These are phyloP conservation scores for Amanita phalloides DNA, from an alignment of 768 basidiomycete species.

Conservation along the genomic window DNA sequence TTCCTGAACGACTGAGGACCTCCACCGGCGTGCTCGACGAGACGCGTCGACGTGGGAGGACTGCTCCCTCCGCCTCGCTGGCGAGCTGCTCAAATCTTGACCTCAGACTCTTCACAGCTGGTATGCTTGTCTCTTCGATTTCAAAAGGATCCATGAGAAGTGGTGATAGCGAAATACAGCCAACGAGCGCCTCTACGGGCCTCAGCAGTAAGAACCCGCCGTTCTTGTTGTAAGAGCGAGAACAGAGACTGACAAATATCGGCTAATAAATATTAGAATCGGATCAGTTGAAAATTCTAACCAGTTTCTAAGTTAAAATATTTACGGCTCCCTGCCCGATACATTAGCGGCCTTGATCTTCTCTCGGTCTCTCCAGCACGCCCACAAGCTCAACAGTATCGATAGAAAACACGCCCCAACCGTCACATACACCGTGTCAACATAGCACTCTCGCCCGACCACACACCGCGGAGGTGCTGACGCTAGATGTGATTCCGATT, in stretches of 20 bases:
- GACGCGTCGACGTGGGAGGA: background rate
- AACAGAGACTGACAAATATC: background rate
- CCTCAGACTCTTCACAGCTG: constrained; percentile 58
- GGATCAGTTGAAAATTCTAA: background rate
- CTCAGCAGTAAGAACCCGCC: background rate
- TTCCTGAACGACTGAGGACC: background rate
- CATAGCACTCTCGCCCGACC: constrained; percentile 49
- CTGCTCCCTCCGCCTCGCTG: background rate
- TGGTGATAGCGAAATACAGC: background rate
- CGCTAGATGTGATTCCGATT: constrained; percentile 7
- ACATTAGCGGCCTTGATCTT: constrained; percentile 13
- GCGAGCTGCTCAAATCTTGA: constrained; percentile 62
- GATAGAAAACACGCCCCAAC: constrained; percentile 34
- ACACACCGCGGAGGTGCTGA: constrained; percentile 32
- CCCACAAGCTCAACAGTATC: constrained; percentile 38
- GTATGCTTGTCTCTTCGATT: constrained; percentile 43
- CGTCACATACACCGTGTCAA: constrained; percentile 43
- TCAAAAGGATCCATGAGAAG: constrained; percentile 10
- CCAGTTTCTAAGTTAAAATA: background rate
- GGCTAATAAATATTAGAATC: background rate
- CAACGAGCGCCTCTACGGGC: background rate
- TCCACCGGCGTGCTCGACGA: background rate
- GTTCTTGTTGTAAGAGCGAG: background rate
- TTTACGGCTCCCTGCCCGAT: too few relatives aligned
- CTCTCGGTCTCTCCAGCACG: constrained; percentile 35